Base-by-base conservation (phyloP, 495 filamentous ascomycete genomes). In the Aspergillus carlsbadensis region DNA sequence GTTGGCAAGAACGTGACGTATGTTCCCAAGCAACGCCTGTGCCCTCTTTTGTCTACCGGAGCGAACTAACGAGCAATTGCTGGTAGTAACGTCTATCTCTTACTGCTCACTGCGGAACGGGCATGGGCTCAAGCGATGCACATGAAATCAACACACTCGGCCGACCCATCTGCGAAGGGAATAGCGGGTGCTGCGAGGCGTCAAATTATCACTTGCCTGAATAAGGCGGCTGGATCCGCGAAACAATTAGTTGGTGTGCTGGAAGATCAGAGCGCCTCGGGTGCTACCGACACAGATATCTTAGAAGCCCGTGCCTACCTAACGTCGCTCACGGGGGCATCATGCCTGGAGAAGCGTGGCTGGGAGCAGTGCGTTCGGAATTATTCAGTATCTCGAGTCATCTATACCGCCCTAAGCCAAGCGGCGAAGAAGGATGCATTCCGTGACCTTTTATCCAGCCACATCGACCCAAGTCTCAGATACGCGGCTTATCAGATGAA, bases 41-140 rank as follows among this genome's bases (percentile, higher is more conserved):
- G 5, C 5, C 18, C 24, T 34, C 10, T 49, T 29, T 29, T 29
- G 26, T 29, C 3, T 13, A 34, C 24, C 42, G 11, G 5, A 6
- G 54, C 20, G 35, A 31, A 34, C 59, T 68, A 53, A 74, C 55
- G 37, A 21, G n/a, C 50, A 44, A 21, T 51, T 21, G 13, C 39
- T 54, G 48, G 24, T 54, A 96, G 92, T 65, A 93, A 87, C 67
- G 83, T 88, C 36, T 79, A 90, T 56, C 81, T 96, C 39, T 78
- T 92, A 39, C 81, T 99, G 51, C 83, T 96, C 60, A 87, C 86
- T 31, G 83, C 92, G 54, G 95, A 99, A 74, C 83, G 95, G 60
- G 90, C 95, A 49, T 98, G 95, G 92, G 95, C 95, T 1, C 86
- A 96, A 66, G 95, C 92, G 48, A 94, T 96, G 91, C 81, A 88